Percentiles rank a stretch among this genome's conserved stretches.
phyloP scores from a whole-genome alignment of 2,329 filamentous ascomycete species.

The Verticillium nubilum region DNA sequence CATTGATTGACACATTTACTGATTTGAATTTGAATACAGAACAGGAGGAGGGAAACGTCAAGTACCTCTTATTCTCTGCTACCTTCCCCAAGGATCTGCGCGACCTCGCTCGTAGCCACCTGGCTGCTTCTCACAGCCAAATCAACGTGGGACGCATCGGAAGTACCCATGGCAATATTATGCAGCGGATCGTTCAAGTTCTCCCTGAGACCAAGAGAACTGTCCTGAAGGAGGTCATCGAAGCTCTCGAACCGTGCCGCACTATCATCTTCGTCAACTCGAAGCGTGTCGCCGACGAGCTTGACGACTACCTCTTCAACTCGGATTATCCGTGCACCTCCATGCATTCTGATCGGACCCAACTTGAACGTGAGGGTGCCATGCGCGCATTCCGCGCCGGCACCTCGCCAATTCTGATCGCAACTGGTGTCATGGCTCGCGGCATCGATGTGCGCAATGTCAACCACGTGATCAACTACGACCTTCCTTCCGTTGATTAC shows the following conservation, averaged over 20 bases:
- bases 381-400: slow-evolving; percentile 79
- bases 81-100: slow-evolving; percentile 83
- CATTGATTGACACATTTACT: slow-evolving; percentile 17
- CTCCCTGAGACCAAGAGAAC: slow-evolving; percentile 63
- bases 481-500: slow-evolving; percentile 67
- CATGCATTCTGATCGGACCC: slow-evolving; percentile 82
- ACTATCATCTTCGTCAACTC: slow-evolving; percentile 89
- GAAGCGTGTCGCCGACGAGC: slow-evolving; percentile 69
- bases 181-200: slow-evolving; percentile 67
- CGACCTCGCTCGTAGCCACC: slow-evolving; percentile 68
- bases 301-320: slow-evolving; percentile 88
- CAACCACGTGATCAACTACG: slow-evolving; percentile 89
- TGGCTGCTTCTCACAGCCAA: slow-evolving; percentile 68
- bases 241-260: slow-evolving; percentile 63
- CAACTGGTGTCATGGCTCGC: slow-evolving; percentile 81
- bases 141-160: slow-evolving; percentile 86
- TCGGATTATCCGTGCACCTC: slow-evolving; percentile 74
- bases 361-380: slow-evolving; percentile 86
- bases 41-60: slow-evolving; percentile 65
- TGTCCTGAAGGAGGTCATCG: slow-evolving; percentile 66
- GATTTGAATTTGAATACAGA: slow-evolving; percentile 38
- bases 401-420: slow-evolving; percentile 71
- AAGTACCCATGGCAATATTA: slow-evolving; percentile 75
- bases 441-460: slow-evolving; percentile 86
- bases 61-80: slow-evolving; percentile 84